Conservation (phyloP, 495 filamentous ascomycete genomes). For the Tuber aestivum region DNA sequence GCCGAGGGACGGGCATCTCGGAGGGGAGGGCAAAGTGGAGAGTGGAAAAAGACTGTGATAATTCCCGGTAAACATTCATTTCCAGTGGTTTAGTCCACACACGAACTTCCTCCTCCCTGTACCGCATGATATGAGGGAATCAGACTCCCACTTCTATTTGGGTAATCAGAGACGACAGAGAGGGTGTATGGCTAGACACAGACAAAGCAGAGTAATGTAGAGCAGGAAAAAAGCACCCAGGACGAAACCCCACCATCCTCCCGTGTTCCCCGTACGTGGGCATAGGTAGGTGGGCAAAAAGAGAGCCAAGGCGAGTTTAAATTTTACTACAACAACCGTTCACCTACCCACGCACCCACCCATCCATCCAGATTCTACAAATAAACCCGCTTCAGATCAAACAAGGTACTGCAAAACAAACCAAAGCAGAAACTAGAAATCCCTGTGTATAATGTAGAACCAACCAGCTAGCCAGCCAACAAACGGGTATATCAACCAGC, state of each 20-base stretch:
- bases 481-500: conserved; percentile 3
- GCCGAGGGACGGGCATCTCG: neutral
- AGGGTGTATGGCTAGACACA: neutral
- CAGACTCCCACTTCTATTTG: neutral
- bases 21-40: neutral
- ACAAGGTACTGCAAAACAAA: neutral
- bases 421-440: neutral
- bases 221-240: neutral
- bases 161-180: neutral
- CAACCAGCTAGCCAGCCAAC: neutral
- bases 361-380: neutral
- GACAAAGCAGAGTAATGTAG: neutral
- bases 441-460: conserved; percentile 4
- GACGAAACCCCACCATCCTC: neutral
- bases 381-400: neutral
- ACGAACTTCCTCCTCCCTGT: neutral
- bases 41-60: neutral
- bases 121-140: neutral
- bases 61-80: neutral
- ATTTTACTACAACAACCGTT: neutral
- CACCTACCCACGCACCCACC: neutral
- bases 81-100: too few species aligned
- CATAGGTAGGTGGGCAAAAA: neutral
- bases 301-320: neutral
- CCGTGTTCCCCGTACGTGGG: neutral